phyloP scores from a whole-genome alignment of 2,329 filamentous ascomycete species.

The Rachicladosporium sp. region DNA sequence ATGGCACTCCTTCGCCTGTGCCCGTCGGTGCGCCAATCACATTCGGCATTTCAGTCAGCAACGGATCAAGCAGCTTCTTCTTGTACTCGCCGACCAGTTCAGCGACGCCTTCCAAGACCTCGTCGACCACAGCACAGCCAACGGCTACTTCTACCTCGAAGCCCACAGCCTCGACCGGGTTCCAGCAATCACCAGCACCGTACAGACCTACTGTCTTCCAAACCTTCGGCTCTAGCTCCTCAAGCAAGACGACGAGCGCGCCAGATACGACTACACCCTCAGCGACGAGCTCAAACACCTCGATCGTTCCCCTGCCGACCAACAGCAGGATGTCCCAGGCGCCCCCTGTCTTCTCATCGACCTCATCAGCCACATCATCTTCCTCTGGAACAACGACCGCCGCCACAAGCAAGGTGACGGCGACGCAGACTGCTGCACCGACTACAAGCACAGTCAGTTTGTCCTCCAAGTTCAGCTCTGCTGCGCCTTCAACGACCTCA shows the following conservation, averaged over 20 bases:
- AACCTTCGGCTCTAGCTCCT: background rate
- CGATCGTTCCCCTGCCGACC: too few relatives aligned
- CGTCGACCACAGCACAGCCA: too few relatives aligned
- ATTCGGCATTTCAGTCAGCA: background rate
- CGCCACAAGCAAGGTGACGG: too few relatives aligned
- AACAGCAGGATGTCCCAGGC: too few relatives aligned
- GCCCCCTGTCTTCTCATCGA: too few relatives aligned
- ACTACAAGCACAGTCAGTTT: too few relatives aligned
- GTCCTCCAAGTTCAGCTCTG: too few relatives aligned
- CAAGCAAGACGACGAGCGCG: background rate
- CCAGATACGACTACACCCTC: background rate
- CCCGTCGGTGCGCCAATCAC: constrained; percentile 1
- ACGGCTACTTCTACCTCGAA: background rate
- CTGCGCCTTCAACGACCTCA: background rate
- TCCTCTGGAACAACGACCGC: too few relatives aligned
- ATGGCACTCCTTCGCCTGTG: background rate
- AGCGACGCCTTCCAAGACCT: too few relatives aligned
- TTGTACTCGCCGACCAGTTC: background rate
- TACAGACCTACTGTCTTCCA: background rate
- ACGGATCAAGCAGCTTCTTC: background rate
- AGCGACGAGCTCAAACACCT: too few relatives aligned
- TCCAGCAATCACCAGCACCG: background rate
- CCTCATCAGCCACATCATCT: too few relatives aligned
- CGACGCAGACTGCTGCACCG: too few relatives aligned
- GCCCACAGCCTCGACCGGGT: background rate